phyloP scores from a whole-genome alignment of 768 basidiomycete genomes.

The Termitomyces sp. region DNA sequence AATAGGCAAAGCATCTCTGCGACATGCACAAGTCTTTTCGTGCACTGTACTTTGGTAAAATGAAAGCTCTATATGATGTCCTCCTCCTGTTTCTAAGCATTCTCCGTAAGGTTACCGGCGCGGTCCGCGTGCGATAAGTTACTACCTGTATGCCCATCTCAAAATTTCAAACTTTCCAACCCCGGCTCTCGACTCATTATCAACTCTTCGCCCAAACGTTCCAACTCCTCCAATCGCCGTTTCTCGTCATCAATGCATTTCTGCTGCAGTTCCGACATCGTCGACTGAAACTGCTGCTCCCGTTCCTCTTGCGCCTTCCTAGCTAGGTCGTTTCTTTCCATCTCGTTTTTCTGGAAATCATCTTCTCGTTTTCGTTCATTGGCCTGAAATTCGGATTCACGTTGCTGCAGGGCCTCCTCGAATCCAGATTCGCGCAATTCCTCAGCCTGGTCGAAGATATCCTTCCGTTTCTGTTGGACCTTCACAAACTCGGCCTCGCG shows the following conservation, averaged over 20 bases:
- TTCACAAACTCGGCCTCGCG: neutral
- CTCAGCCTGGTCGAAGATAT: neutral
- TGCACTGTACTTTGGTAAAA: no score
- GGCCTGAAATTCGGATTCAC: neutral
- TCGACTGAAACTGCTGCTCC: neutral
- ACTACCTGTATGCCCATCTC: no score
- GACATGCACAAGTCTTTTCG: no score
- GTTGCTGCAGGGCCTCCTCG: neutral
- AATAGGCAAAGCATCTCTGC: slow-evolving; percentile 67
- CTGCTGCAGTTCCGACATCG: neutral
- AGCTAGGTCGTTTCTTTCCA: neutral
- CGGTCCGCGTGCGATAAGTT: no score
- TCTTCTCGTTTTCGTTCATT: neutral
- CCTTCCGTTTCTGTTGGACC: neutral
- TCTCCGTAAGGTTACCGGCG: no score
- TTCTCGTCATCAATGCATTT: neutral
- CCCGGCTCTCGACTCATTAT: neutral
- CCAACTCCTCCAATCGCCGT: neutral
- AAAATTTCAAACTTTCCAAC: no score
- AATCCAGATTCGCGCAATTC: neutral
- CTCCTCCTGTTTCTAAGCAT: no score
- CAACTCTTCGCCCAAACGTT: neutral
- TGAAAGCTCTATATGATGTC: no score
- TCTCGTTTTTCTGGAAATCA: neutral
- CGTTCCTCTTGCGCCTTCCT: neutral